A percentile compares a stretch with the other conserved stretches of the same genome.
Evolutionary conservation across 176 grass and related monocot genomes (phyloP).

Genomic region (Microstegium vimineum): DNA sequence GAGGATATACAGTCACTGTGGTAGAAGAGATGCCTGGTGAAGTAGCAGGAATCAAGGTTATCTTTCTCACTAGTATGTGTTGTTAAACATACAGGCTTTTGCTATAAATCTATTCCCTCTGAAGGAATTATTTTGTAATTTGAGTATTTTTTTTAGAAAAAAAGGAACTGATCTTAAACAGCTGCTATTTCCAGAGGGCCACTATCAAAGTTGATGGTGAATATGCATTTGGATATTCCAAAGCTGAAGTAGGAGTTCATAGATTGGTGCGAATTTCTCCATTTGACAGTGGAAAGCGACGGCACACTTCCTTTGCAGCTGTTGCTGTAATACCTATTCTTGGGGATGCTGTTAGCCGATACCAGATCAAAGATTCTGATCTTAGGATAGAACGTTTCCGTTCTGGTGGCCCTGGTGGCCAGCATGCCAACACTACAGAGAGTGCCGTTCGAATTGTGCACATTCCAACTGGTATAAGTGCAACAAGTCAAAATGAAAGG

Average conservation of each 20-base stretch:
- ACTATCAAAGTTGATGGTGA: no score
- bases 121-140: constrained; percentile 4
- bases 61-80: constrained; percentile 5
- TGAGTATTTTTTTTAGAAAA: not conserved
- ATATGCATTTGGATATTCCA: no score
- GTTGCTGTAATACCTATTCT: no score
- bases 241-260: no score
- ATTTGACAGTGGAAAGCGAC: no score
- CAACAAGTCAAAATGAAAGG: constrained; percentile 95
- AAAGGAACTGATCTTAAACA: not conserved
- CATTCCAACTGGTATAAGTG: constrained; percentile 78
- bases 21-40: constrained; percentile 96
- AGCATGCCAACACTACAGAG: constrained; percentile 91
- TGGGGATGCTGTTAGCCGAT: no score
- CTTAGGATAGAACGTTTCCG: no score
- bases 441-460: constrained; percentile 95
- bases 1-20: constrained; percentile 62
- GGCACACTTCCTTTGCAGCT: no score
- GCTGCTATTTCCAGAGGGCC: no score
- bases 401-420: constrained; percentile 73
- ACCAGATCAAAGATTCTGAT: no score
- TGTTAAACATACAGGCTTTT: not conserved
- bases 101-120: not conserved
- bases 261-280: no score
- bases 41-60: constrained; percentile 95